Evolutionary conservation across 805 yeast species (phyloP).

Genomic region (Blastobotrys parvus): DNA sequence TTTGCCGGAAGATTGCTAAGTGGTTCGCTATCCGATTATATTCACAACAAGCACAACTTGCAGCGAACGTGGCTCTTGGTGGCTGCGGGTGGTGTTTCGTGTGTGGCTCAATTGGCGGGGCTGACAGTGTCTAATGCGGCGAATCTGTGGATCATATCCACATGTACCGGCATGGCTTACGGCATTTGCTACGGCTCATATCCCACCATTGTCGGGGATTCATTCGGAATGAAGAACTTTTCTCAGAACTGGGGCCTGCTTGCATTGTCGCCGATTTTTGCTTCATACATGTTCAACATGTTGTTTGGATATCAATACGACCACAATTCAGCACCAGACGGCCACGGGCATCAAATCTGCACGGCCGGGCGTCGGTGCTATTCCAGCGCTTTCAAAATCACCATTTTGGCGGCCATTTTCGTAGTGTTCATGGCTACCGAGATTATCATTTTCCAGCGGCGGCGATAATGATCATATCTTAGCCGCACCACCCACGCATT

Average conservation of each 20-base stretch:
- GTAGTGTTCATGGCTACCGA: constrained; percentile 8
- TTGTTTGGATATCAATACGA: constrained; percentile 62
- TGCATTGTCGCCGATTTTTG: constrained; percentile 56
- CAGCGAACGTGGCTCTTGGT: constrained; percentile 49
- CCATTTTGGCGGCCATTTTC: constrained; percentile 10
- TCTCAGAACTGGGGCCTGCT: constrained; percentile 69
- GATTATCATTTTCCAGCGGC: constrained; percentile 1
- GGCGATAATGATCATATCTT: neutral
- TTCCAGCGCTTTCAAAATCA: constrained; percentile 13
- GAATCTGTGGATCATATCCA: constrained; percentile 42
- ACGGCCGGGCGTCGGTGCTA: constrained; percentile 18
- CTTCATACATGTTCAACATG: constrained; percentile 51
- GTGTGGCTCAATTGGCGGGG: constrained; percentile 45
- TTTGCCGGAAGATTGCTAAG: constrained; percentile 57
- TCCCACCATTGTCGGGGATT: constrained; percentile 70
- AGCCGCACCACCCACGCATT: too few relatives aligned
- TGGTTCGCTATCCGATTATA: constrained; percentile 58
- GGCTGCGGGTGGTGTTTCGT: constrained; percentile 41
- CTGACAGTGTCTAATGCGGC: constrained; percentile 28
- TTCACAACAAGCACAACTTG: constrained; percentile 37
- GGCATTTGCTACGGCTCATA: constrained; percentile 65
- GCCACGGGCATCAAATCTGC: constrained; percentile 17
- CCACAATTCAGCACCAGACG: constrained; percentile 26
- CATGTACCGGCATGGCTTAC: constrained; percentile 60
- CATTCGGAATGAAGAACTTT: constrained; percentile 60